Evolutionary conservation across 495 filamentous ascomycete species (phyloP), one percentile per base, ranked within the genome.

Genomic region (Amniculicola lignicola): DNA sequence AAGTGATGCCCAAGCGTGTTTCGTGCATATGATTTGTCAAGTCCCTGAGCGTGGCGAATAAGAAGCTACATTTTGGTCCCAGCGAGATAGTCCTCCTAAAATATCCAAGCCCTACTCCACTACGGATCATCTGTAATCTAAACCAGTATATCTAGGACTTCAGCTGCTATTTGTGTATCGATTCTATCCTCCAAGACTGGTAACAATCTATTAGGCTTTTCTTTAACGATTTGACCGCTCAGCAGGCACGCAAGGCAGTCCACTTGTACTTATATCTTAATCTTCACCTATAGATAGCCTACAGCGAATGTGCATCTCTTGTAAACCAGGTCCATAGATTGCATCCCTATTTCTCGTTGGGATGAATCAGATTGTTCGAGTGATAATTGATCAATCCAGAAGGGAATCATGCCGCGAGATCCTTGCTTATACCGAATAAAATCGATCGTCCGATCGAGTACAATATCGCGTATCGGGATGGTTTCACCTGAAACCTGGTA

Each of bases 71-170:
- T 49, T 15, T 49, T 36, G 14, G n/a, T 49, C 27, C 45, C 28
- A 49, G 45, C 12, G 19, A 49, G 45, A 21, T 49, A 49, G 22
- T 49, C 45, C 18, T 49, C 45, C 35, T 49, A 27, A 36, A 49
- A 49, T 31, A 49, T 35, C 45, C 28, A 49, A 49, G 45, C 45
- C 28, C 45, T 49, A 29, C 24, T 49, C 45, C 45, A 49, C 45
- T 21, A 49, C 5, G 31, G 45, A 27, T 49, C 45, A 4, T 49
- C 28, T 29, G 45, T 49, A 18, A 49, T 49, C 12, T 33, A 27
- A 49, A 49, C 28, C 7, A 49, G 45, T 16, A 49, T 23, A 12
- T 35, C 24, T 49, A 49, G 18, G 12, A 49, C 28, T 33, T 49
- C 18, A 15, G 31, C 9, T 21, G 18, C 45, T 18, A 21, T 49